phyloP scores from a whole-genome alignment of 176 grass and related monocot species.

The maize (Zea mays) region Zm-B73-REFERENCE-NAM-5.0 NC_050097.1:35265501-35266000 shows the following conservation, averaged over 20 bases:
- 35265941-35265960: neutral
- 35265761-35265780: neutral
- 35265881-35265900: slow-evolving; percentile 24
- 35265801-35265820: too few relatives aligned
- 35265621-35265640: neutral
- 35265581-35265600: neutral
- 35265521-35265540: slow-evolving; percentile 93
- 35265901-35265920: slow-evolving; percentile 26
- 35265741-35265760: slow-evolving; percentile 28
- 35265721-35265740: slow-evolving; percentile 1
- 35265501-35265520: slow-evolving; percentile 54
- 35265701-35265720: slow-evolving; percentile 34
- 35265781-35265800: too few relatives aligned
- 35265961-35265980: neutral
- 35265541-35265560: slow-evolving; percentile 95
- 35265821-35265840: too few relatives aligned
- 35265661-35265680: slow-evolving; percentile 6
- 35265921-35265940: neutral
- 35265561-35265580: slow-evolving; percentile 59
- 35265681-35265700: slow-evolving; percentile 37
- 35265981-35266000: slow-evolving; percentile 2
- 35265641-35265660: neutral
- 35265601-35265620: neutral
- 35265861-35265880: slow-evolving; percentile 11
- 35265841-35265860: too few relatives aligned